Conservation (phyloP, 2,329 filamentous ascomycete genomes). For the Claviceps sp. region DNA sequence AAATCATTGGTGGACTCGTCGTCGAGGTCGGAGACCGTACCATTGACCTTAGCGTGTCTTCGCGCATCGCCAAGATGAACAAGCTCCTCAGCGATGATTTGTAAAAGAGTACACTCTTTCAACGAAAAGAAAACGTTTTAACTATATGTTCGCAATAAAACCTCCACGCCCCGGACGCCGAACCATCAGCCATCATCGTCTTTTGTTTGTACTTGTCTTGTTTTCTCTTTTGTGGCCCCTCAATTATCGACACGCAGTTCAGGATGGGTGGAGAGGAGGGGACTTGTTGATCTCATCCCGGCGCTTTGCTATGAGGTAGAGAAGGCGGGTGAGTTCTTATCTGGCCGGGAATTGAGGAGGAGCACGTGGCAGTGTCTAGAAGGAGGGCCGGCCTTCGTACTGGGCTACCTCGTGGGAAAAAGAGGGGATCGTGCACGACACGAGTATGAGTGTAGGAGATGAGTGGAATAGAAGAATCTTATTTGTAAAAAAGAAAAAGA, state of each 20-base stretch:
- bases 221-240: neutral
- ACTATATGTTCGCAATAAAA: neutral
- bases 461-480: neutral
- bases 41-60: slow-evolving; percentile 90
- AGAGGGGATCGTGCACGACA: neutral
- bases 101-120: slow-evolving; percentile 47
- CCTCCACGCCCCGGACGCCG: neutral
- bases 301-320: no score
- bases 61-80: slow-evolving; percentile 97
- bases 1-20: slow-evolving; percentile 84
- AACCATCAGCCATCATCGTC: neutral
- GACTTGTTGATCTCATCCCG: no score
- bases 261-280: no score
- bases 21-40: slow-evolving; percentile 97
- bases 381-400: neutral
- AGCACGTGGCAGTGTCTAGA: neutral
- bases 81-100: slow-evolving; percentile 93
- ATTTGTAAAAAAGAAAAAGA: neutral
- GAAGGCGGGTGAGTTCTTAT: neutral
- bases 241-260: neutral
- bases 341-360: neutral
- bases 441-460: neutral
- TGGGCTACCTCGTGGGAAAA: neutral
- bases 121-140: slow-evolving; percentile 9
- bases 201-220: neutral